Evolutionary conservation across 169 alveolate genomes (phyloP), one percentile per base, ranked within the genome.

Genomic region (Plasmodium chabaudi): DNA sequence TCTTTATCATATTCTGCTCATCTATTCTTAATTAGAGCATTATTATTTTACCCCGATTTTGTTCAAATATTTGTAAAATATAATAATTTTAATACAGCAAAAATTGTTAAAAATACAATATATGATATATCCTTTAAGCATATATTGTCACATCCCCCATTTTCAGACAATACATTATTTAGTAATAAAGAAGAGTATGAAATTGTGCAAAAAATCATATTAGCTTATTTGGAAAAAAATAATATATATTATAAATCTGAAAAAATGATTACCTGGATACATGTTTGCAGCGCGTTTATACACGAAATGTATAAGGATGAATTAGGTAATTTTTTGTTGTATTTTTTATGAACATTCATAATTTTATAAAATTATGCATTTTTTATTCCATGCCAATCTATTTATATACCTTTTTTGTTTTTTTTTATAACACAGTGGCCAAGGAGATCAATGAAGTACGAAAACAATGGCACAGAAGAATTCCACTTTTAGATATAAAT

Each of bases 191-290:
- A 49, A 63, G 88, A 75, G 2, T 2, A 63, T 75, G 88, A 60
- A 13, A 63, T 21, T 2, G 75, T 75, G n/a, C 88, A 75, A 13
- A 75, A 75, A 44, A n/a, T 75, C 12, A 63, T 75, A 10, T 21
- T 44, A 1, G 61, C 75, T 19, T 75, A 61, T 55, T 9, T 75
- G 9, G 88, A 75, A 49, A 75, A 75, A 56, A 63, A 63, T 27
- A 75, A 75, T 13, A 75, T 75, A 9, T 75, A 75, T 49, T 75
- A 75, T 57, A 75, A 75, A 13, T 75, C 88, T 12, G 88, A 75
- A 23, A 61, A 49, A 17, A 47, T 75, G n/a, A 75, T 75, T 42
- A 75, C 88, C 21, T 75, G 88, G 88, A 13, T 75, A 12, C 88
- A 75, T 56, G 88, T 75, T 42, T 75, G 88, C 51, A 61, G 88